phyloP scores from a whole-genome alignment of 2,329 filamentous ascomycete genomes.

The Trichoderma aggressivum region DNA sequence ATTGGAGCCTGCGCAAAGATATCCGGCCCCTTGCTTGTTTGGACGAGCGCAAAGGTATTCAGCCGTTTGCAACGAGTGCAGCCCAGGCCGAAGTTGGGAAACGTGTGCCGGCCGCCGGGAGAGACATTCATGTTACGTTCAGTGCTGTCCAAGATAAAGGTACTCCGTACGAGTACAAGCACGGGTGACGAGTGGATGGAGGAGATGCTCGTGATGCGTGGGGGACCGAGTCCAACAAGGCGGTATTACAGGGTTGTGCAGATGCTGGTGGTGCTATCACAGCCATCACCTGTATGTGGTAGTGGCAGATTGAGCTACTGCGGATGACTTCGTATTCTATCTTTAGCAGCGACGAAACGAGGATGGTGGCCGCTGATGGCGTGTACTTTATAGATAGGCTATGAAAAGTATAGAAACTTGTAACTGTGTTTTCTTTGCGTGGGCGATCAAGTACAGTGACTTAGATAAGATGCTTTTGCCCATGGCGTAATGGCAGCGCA shows the following conservation, averaged over 20 bases:
- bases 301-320: not conserved
- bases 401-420: not conserved
- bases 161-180: not conserved
- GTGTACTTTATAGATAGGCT: not conserved
- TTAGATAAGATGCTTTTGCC: not conserved
- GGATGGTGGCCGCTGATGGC: not conserved
- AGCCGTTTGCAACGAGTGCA: not conserved
- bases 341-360: not conserved
- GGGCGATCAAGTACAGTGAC: not conserved
- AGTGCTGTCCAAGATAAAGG: not conserved
- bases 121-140: not conserved
- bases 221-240: not conserved
- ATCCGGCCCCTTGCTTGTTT: not conserved
- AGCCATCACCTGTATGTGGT: not conserved
- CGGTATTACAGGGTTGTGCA: not conserved
- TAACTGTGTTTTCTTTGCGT: not conserved
- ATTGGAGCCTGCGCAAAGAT: not conserved
- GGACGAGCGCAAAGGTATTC: not conserved
- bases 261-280: not conserved
- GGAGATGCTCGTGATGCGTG: not conserved
- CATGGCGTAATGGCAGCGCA: not conserved
- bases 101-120: not conserved
- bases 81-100: not conserved
- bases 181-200: not conserved
- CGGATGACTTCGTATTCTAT: slow-evolving; percentile 12